Evolutionary conservation across 345 rosid species (phyloP).

Genomic region (Brassica nigra): DNA sequence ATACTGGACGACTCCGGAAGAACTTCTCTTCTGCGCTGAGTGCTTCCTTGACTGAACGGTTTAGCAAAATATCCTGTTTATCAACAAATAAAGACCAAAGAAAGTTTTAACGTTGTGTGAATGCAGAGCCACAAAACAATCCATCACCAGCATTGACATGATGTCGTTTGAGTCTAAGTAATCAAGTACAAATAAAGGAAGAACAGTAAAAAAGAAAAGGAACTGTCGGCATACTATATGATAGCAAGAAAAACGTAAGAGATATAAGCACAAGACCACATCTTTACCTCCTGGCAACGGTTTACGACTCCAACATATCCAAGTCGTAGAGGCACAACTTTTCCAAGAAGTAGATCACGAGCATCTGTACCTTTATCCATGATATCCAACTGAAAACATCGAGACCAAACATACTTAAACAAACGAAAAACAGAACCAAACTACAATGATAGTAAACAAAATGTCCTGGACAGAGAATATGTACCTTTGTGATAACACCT

Average conservation of each 20-base stretch:
- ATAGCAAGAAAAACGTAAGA: slow-evolving; percentile 3
- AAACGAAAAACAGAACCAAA: slow-evolving; percentile 5
- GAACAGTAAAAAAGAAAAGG: neutral
- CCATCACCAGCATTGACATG: neutral
- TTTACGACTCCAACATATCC: slow-evolving; percentile 77
- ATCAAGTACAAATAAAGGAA: neutral
- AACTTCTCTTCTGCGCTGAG: slow-evolving; percentile 56
- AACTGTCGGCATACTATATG: slow-evolving; percentile 8
- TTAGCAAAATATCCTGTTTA: slow-evolving; percentile 58
- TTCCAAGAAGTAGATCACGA: slow-evolving; percentile 62
- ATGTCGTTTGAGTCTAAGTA: neutral
- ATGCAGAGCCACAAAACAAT: slow-evolving; percentile 16
- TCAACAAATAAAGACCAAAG: neutral
- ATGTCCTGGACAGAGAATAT: neutral
- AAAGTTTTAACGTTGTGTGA: neutral
- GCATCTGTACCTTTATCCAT: slow-evolving; percentile 76
- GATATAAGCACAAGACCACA: slow-evolving; percentile 5
- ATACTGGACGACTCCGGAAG: slow-evolving; percentile 57
- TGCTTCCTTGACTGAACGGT: slow-evolving; percentile 61
- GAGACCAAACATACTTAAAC: slow-evolving; percentile 17
- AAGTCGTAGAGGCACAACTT: slow-evolving; percentile 60
- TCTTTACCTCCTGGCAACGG: slow-evolving; percentile 66
- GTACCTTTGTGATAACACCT: slow-evolving; percentile 75
- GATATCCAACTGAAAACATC: slow-evolving; percentile 63
- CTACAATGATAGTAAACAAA: slow-evolving; percentile 17